These are phyloP conservation scores for Logfia minima DNA, from an alignment of 129 eudicot genomes.

Conservation along the genomic window DNA sequence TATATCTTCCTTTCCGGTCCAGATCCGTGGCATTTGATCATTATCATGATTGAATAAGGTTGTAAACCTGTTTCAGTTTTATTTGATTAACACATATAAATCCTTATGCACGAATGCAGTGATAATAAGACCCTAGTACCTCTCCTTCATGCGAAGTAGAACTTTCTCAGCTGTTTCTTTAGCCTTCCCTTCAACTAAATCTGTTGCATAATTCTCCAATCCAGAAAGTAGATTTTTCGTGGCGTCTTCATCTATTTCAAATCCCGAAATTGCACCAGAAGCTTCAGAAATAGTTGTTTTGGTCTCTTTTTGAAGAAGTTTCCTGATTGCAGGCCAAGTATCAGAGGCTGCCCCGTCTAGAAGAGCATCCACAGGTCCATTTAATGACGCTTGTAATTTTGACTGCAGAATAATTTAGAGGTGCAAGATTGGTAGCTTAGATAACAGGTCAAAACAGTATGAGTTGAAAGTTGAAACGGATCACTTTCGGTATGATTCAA, in stretches of 20 bases:
- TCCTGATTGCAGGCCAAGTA: slow-evolving; percentile 88
- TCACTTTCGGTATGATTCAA: slow-evolving; percentile 4
- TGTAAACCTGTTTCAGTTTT: slow-evolving; percentile 56
- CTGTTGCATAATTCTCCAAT: slow-evolving; percentile 63
- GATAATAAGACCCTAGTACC: slow-evolving; percentile 37
- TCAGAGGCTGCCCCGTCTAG: slow-evolving; percentile 80
- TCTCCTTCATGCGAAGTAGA: slow-evolving; percentile 79
- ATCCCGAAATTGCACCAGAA: slow-evolving; percentile 67
- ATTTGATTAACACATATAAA: slow-evolving; percentile 11
- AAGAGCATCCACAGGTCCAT: slow-evolving; percentile 86
- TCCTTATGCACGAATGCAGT: not conserved
- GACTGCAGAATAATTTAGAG: slow-evolving; percentile 40
- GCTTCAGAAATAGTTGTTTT: slow-evolving; percentile 60
- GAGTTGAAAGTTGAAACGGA: not conserved
- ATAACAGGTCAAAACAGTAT: not conserved
- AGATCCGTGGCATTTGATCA: slow-evolving; percentile 88
- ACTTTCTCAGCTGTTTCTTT: slow-evolving; percentile 86
- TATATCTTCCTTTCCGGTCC: slow-evolving; percentile 96
- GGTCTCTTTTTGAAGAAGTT: slow-evolving; percentile 73
- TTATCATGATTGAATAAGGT: slow-evolving; percentile 80
- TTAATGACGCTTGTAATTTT: slow-evolving; percentile 54
- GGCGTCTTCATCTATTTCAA: slow-evolving; percentile 65
- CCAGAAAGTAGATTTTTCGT: slow-evolving; percentile 55
- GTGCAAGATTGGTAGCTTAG: slow-evolving; percentile 2
- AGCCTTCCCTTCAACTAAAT: slow-evolving; percentile 73